Evolutionary conservation across 345 rosid genomes (phyloP).

Genomic region (Sisymbrium irio): DNA sequence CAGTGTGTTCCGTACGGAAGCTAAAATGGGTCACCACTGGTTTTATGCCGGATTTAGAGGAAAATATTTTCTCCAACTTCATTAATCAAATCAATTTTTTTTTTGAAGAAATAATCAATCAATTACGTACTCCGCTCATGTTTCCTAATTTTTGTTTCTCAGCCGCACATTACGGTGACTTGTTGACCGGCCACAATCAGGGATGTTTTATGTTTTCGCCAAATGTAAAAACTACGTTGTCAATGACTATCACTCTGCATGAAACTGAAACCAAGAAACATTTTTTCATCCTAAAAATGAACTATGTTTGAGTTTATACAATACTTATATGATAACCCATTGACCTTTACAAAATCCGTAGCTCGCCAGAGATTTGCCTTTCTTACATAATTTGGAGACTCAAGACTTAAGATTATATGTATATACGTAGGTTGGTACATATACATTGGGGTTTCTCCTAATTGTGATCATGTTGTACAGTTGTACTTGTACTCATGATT

Average conservation of each 20-base stretch:
- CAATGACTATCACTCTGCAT: neutral
- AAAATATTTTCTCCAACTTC: neutral
- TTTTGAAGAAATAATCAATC: no score
- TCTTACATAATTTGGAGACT: neutral
- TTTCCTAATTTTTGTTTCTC: neutral
- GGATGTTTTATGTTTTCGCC: neutral
- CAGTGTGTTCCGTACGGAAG: slow-evolving; percentile 22
- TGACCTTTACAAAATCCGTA: no score
- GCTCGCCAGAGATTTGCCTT: neutral
- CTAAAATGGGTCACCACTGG: slow-evolving; percentile 13
- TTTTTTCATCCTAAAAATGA: neutral
- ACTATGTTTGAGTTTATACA: neutral
- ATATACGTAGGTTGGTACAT: neutral
- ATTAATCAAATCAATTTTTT: neutral
- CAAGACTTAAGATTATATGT: neutral
- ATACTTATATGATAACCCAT: no score
- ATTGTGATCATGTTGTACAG: neutral
- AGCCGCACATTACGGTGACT: slow-evolving; percentile 9
- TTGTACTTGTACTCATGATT: slow-evolving; percentile 21
- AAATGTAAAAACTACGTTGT: neutral
- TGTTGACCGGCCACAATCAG: slow-evolving; percentile 18
- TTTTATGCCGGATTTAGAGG: slow-evolving; percentile 17
- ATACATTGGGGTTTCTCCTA: neutral
- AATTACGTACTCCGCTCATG: neutral
- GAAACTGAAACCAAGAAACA: neutral